Conservation (phyloP, 2,329 filamentous ascomycete species). For the Metarhizium brunneum region DNA sequence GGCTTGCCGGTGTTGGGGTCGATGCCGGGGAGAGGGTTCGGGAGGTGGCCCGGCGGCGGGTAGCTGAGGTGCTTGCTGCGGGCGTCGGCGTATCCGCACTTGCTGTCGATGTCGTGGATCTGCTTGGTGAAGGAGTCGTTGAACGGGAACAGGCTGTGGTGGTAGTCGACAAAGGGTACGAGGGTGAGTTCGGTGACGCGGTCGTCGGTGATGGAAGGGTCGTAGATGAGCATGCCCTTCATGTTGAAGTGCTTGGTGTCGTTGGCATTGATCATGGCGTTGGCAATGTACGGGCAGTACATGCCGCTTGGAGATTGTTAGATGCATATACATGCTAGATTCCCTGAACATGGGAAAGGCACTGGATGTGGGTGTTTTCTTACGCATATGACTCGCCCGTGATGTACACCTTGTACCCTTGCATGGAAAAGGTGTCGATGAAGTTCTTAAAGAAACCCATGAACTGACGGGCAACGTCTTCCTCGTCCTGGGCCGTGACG, state of each 20-base stretch:
- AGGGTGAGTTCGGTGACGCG: slow-evolving; percentile 34
- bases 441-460: slow-evolving; percentile 74
- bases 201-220: slow-evolving; percentile 51
- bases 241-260: slow-evolving; percentile 58
- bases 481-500: slow-evolving; percentile 53
- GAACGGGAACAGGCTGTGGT: slow-evolving; percentile 49
- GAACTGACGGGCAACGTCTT: slow-evolving; percentile 61
- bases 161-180: slow-evolving; percentile 49
- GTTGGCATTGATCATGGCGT: slow-evolving; percentile 56
- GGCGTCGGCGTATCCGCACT: slow-evolving; percentile 53
- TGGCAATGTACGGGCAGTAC: slow-evolving; percentile 60
- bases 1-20: slow-evolving; percentile 23
- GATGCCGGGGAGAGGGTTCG: background rate
- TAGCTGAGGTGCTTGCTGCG: slow-evolving; percentile 52
- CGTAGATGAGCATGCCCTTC: slow-evolving; percentile 59
- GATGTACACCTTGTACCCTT: slow-evolving; percentile 62
- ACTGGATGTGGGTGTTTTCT: background rate
- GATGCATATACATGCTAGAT: background rate
- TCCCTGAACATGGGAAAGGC: no score
- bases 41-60: slow-evolving; percentile 45
- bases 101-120: slow-evolving; percentile 21
- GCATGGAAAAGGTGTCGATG: slow-evolving; percentile 56
- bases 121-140: slow-evolving; percentile 22
- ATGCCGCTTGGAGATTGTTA: slow-evolving; percentile 27
- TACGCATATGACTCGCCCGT: slow-evolving; percentile 57